Base-by-base conservation (phyloP, 257 asterid species). In the Solanum appendiculatum region DNA sequence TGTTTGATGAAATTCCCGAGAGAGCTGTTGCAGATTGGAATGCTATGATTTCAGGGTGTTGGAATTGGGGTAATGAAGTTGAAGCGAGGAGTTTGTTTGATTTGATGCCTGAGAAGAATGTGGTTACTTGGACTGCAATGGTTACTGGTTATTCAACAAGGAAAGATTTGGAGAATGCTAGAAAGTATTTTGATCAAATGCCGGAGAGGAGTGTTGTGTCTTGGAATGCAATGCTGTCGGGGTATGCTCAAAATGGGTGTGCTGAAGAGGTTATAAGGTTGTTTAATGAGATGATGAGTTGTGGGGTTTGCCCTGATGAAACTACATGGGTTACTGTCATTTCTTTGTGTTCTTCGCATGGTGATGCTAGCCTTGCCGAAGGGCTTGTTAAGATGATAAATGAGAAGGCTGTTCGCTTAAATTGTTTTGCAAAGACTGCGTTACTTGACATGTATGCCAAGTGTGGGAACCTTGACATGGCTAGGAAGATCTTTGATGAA, bases 211-310 rank as follows among this genome's bases (percentile, higher is more conserved):
- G 64, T 44, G 91, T 93, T 15, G 93, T 93, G 72, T 93, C 98
- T 1, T 95, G 98, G 98, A 95, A 95, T 60, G 97, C 98, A 33
- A 94, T 95, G 94, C 86, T 95, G 83, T 91, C 96, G 1, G 98
- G 95, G 21, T 94, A 93, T 86, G 93, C 92, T 70, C 94, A 92
- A 75, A 93, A 91, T 87, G 95, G 95, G 86, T 86, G 86, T 48
- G 72, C 89, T 46, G 90, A 92, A 68, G 96, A 94, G 86, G 93
- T 93, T 54, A 82, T 92, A 16, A n/a, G 51, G 87, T 89, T 92
- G 91, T 95, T 93, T 77, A 85, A 83, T 84, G 91, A 91, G 91
- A 94, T 95, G 98, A 72, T 91, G 89, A 84, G 70, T 78, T 60
- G 48, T 46, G 97, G 94, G 46, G 86, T 92, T 84, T 23, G 60